Evolutionary conservation across 179 eudicot genomes (phyloP), one percentile per base, ranked within the genome.

Genomic region (Beta macrorhiza): DNA sequence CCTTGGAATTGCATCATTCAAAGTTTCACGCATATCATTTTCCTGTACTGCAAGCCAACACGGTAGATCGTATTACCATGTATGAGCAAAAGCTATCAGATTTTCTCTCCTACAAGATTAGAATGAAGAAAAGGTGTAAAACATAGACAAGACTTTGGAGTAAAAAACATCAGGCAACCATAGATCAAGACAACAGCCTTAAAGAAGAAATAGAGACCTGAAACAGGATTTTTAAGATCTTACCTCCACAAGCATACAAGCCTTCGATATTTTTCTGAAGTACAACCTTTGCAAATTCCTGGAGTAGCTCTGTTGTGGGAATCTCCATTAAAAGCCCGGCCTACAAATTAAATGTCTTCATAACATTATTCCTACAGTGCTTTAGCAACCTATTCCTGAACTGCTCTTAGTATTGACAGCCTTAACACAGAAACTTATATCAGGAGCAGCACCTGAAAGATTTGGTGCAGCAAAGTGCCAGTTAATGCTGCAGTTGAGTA

Each of bases 191-290:
- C 4, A 32, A 59, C 68, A 69, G 42, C 57, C 70, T 58, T 52
- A 16, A n/a, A 25, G 76, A 37, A 45, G 61, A 3, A 72, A 71
- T 13, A 9, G 13, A 10, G 22, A 55, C 16, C 22, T 56, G 13
- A 72, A 45, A 65, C 42, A 37, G 49, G 22, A 47, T 20, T 42
- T 61, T 5, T 63, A 55, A 80, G 77, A 68, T 19, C 77, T 80
- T 87, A 97, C 99, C 99, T 97, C 93, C 97, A 84, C 99, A 97
- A 76, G 99, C 97, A 86, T 94, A 97, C 86, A 97, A 83, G 86
- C 90, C 89, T 89, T 94, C 97, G 59, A 91, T 80, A 80, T 85
- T 94, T 83, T 93, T 97, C 77, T 88, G 88, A 71, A 97, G 86
- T 80, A 88, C 88, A 51, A 87, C 81, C 80, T 89, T 87, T 45